Evolutionary conservation across 768 basidiomycete species (phyloP), one percentile per base, ranked within the genome.

Genomic region (Scleroderma bovista): DNA sequence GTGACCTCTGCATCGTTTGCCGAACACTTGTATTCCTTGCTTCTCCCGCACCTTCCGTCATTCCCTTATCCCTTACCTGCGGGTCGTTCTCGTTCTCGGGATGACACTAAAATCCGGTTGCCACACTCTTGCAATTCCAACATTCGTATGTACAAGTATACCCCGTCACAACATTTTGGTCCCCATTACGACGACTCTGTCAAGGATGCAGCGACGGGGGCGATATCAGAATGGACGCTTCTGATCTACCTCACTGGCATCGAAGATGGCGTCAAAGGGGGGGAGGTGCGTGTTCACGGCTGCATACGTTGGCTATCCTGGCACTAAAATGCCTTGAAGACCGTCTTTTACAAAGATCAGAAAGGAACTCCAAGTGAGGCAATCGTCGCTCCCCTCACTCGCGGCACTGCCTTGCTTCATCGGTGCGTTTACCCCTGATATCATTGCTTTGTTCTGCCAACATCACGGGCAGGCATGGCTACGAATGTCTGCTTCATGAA

Each of bases 121-220:
- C 75, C 80, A 0, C 75, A 81, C 57, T 82, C 79, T 1, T 75
- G 85, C 48, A 89, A 88, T 63, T 76, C 83, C 2, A 88, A 88
- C 60, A 88, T 89, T 29, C 72, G 88, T 24, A 63, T 88, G 52
- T 88, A 88, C 64, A 82, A 81, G 56, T 88, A 87, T 60, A 72
- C 73, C 3, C 67, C 77, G 22, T 71, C 71, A 0, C 83, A 85
- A 53, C 77, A 82, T 65, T 88, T 89, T 64, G 84, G 84, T 19
- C 77, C 80, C 13, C 87, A 88, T 62, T 89, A 88, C 57, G 86
- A 89, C 54, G 86, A 86, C 57, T 79, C 80, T 17, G 79, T 85
- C 23, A 72, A 73, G 8, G 84, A 86, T 60, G 49, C 73, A 4
- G 59, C 71, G 46, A 81, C 83, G 7, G 82, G 82, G 4, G 73